phyloP scores from a whole-genome alignment of 192 early-diverging fungal species.

The Podila epigama region DNA sequence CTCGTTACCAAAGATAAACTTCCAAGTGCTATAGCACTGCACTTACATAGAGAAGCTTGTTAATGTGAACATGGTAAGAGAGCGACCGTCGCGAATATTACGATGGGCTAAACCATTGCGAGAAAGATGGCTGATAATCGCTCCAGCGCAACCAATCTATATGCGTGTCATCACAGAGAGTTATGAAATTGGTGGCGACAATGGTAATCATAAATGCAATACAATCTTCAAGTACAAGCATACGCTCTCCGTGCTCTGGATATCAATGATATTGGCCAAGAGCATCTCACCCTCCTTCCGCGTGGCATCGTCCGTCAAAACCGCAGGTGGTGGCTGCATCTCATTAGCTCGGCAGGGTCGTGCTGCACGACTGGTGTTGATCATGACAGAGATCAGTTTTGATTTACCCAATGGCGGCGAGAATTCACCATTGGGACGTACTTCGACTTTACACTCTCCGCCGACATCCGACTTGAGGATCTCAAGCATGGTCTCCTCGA shows the following conservation, averaged over 20 bases:
- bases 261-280: conserved; percentile 43
- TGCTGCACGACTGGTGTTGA: conserved; percentile 3
- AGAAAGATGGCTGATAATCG: conserved; percentile 49
- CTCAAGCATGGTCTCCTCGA: conserved; percentile 42
- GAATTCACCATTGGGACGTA: conserved; percentile 40
- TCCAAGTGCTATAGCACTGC: background rate
- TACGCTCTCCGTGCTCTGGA: conserved; percentile 51
- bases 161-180: background rate
- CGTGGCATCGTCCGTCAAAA: conserved; percentile 4
- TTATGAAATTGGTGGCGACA: background rate
- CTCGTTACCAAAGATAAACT: too few species aligned
- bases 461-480: conserved; percentile 12
- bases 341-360: background rate
- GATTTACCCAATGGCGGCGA: conserved; percentile 36
- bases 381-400: conserved; percentile 31
- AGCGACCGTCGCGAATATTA: conserved; percentile 2
- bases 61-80: conserved; percentile 11
- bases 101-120: conserved; percentile 27
- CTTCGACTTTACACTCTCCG: conserved; percentile 18
- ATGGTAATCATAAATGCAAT: background rate
- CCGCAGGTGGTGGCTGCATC: background rate
- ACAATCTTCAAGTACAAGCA: background rate
- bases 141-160: conserved; percentile 57
- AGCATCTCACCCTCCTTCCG: conserved; percentile 35
- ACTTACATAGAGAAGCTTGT: conserved; percentile 49